These are phyloP conservation scores for Coemansia sp. DNA, from an alignment of 192 early-diverging fungal genomes.

Conservation along the genomic window DNA sequence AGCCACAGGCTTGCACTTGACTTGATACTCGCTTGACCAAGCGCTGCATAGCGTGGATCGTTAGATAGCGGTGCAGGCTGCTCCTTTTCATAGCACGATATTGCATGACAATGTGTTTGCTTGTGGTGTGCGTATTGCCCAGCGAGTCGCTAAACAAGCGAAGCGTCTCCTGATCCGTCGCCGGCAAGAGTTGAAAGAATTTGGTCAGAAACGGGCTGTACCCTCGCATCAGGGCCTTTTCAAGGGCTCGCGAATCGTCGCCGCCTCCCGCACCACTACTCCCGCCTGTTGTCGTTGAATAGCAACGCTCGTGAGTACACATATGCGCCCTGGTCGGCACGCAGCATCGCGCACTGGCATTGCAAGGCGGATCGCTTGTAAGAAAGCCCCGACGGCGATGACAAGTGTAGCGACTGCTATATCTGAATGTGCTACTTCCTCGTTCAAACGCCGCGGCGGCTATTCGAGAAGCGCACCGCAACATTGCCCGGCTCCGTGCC, in stretches of 20 bases:
- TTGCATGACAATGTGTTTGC: conserved; percentile 11
- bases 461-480: conserved; percentile 6
- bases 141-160: conserved; percentile 32
- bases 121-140: not conserved
- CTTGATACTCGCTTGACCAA: conserved; percentile 22
- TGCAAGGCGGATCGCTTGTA: not conserved
- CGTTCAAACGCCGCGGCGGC: conserved; percentile 6
- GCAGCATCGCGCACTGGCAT: not conserved
- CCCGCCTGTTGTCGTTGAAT: not conserved
- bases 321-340: not conserved
- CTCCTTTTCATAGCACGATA: conserved; percentile 21
- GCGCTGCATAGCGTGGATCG: conserved; percentile 35
- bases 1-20: not conserved
- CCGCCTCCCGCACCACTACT: not conserved
- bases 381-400: not conserved
- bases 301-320: not conserved
- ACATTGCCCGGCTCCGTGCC: not conserved
- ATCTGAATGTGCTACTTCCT: conserved; percentile 1
- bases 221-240: conserved; percentile 22
- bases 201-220: conserved; percentile 42
- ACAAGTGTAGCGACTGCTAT: not conserved
- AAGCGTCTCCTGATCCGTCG: conserved; percentile 20
- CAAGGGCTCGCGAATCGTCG: conserved; percentile 5
- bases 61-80: conserved; percentile 32
- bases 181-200: conserved; percentile 32